These are phyloP conservation scores for Tetrahymena thermophila DNA, from an alignment of 73 alveolate species.

Conservation along the genomic window DNA sequence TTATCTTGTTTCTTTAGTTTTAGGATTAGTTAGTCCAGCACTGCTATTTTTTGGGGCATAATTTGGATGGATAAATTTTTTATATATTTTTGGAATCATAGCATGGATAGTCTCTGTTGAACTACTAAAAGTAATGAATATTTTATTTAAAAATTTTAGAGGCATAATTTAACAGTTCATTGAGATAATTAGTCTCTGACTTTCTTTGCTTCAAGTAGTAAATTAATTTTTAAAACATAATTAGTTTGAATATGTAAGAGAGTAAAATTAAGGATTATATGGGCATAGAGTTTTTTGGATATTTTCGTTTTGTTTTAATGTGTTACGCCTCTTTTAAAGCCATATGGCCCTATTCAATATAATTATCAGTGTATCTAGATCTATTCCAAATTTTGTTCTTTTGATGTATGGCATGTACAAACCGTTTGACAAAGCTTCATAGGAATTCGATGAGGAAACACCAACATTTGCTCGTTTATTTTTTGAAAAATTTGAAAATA, in stretches of 20 bases:
- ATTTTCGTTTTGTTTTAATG: background rate
- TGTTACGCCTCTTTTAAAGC: background rate
- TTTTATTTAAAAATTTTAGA: background rate
- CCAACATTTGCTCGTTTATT: background rate
- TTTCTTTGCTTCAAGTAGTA: background rate
- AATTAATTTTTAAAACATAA: background rate
- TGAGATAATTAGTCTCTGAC: no score
- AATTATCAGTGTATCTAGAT: background rate
- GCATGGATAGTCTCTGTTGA: background rate
- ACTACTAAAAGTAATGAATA: background rate
- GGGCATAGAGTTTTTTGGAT: background rate
- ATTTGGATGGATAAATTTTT: background rate
- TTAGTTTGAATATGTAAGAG: background rate
- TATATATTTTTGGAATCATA: background rate
- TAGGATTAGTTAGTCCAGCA: background rate
- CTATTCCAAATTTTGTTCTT: background rate
- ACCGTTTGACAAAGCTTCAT: background rate
- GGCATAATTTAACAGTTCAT: no score
- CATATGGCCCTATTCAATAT: background rate
- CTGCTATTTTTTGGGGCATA: background rate
- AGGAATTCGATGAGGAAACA: background rate
- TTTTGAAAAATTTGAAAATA: background rate
- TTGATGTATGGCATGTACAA: background rate
- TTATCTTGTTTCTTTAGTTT: background rate
- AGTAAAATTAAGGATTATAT: background rate